Conservation (phyloP, 768 basidiomycete genomes). For the Coprinopsis strossmayeri region DNA sequence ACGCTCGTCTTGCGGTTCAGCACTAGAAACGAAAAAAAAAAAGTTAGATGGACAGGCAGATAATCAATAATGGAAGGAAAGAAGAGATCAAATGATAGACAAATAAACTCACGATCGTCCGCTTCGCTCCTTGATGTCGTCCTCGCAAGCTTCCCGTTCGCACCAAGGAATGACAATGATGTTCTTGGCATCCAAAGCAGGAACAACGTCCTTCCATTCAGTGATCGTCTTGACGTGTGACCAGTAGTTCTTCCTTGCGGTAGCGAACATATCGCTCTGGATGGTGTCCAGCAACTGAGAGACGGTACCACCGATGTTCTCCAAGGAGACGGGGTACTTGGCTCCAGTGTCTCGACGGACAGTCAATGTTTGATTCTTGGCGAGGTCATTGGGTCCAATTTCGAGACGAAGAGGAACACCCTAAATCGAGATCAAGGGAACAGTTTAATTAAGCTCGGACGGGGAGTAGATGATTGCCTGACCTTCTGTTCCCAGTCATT, state of each 20-base stretch:
- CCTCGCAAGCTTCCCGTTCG: conserved; percentile 87
- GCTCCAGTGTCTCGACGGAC: conserved; percentile 68
- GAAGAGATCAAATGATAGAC: background rate
- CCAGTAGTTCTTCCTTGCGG: conserved; percentile 70
- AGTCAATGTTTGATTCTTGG: conserved; percentile 71
- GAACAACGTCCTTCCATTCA: conserved; percentile 91
- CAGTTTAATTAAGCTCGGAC: conserved; percentile 5
- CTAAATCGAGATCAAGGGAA: conserved; percentile 41
- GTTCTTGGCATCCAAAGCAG: conserved; percentile 82
- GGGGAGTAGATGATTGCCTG: conserved; percentile 12
- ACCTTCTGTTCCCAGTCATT: conserved; percentile 99
- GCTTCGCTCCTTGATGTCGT: conserved; percentile 95
- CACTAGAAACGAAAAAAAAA: conserved; percentile 33
- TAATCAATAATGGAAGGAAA: background rate
- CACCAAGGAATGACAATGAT: conserved; percentile 94
- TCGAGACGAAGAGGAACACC: conserved; percentile 97
- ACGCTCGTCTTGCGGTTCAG: conserved; percentile 87
- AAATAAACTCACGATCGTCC: conserved; percentile 59
- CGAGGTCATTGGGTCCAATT: conserved; percentile 89
- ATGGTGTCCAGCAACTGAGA: conserved; percentile 73
- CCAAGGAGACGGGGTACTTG: conserved; percentile 39
- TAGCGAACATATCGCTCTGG: conserved; percentile 81
- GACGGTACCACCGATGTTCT: conserved; percentile 40
- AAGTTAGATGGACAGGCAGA: background rate
- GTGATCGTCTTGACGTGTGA: conserved; percentile 65